Base-by-base conservation (phyloP, 768 basidiomycete genomes). In the Pulveroboletus sp. region DNA sequence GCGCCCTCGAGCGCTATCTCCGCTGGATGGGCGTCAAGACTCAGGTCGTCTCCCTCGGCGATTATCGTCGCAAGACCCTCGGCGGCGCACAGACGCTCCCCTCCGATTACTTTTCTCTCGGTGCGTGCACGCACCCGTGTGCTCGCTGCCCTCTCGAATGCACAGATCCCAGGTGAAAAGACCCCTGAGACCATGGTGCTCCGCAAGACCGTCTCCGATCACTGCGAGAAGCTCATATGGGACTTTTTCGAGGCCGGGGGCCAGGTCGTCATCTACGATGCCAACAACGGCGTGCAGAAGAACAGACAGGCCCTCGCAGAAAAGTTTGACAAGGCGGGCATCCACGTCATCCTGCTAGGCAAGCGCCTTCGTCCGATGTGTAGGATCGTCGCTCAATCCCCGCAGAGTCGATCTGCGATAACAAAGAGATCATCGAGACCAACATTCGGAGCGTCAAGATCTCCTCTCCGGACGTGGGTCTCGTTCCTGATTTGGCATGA, bases 21-120 rank as follows among this genome's bases (percentile, higher is more conserved):
- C 79, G 93, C 67, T 99, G 96, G 96, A 89, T 92, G 69, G 96
- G 96, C 26, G 90, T 99, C 46, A 97, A 95, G 70, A 95, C 93
- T 0, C 82, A 87, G 55, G 96, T 98, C 46, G 85, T 97, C 48
- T 94, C 93, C 6, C 75, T 99, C 10, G 96, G 96, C 19, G 96
- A 99, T 69, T 93, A 95, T 68, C 81, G 96, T 39, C 73, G 96
- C 45, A 91, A 92, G 75, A 81, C 84, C 0, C 73, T 98, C 14
- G 96, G 96, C 8, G 86, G 88, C 0, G 89, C 93, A 0, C 80
- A 92, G 69, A 83, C 85, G 42, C 74, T 99, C 5, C 96, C 96
- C 0, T 72, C 83, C 0, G 96, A 99, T 66, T 99, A 98, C 69
- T 99, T 99, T 60, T 83, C 81, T 2, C 73, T 88, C 19, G 90